A percentile compares a stretch with the other conserved stretches of the same genome.
Conservation (phyloP, 73 alveolate species). For the Paramecium octaurelia region DNA sequence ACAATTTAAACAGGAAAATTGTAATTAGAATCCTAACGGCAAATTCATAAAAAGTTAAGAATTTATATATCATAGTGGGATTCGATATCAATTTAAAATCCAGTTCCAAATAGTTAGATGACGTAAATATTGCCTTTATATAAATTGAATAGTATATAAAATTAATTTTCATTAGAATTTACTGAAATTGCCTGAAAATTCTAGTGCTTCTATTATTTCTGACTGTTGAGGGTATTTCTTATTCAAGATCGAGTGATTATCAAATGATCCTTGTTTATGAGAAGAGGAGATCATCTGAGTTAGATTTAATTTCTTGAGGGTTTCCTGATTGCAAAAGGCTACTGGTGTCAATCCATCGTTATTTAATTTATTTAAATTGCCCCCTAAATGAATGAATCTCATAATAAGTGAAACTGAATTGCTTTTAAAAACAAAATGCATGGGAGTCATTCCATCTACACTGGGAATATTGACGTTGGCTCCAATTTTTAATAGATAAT, state of each 20-base stretch:
- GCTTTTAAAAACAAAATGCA: constrained; percentile 23
- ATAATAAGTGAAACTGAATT: background rate
- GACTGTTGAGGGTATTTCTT: background rate
- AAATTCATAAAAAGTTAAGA: too few species aligned
- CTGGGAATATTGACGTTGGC: background rate
- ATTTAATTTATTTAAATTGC: background rate
- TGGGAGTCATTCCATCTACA: constrained; percentile 17
- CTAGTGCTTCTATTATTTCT: background rate
- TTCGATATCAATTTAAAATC: too few species aligned
- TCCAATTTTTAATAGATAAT: background rate
- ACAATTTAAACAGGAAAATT: too few species aligned
- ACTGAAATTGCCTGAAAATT: background rate
- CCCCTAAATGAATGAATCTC: background rate
- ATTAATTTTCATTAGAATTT: background rate
- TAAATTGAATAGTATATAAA: background rate
- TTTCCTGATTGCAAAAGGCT: constrained; percentile 10
- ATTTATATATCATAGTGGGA: too few species aligned
- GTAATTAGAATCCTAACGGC: background rate
- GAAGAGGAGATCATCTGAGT: background rate
- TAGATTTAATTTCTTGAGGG: background rate
- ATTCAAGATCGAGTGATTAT: constrained; percentile 5
- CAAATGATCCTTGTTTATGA: background rate
- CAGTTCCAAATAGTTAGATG: too few species aligned
- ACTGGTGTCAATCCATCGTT: constrained; percentile 18
- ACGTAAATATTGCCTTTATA: background rate